Evolutionary conservation across 768 basidiomycete genomes (phyloP).

Genomic region (Suillus cothurnatus): DNA sequence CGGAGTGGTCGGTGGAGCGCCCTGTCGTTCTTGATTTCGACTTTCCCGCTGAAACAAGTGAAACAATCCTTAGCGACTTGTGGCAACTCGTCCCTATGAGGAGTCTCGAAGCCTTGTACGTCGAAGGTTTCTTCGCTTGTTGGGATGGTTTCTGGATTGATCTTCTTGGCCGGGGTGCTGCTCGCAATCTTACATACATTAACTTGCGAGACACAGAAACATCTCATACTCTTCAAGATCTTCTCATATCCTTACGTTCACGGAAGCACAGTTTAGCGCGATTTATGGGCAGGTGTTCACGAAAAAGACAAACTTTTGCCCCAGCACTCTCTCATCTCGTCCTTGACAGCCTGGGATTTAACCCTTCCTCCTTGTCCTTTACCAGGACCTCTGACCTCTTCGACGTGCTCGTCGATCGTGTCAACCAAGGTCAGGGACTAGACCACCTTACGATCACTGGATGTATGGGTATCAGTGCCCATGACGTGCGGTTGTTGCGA

Average conservation of each 20-base stretch:
- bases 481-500: constrained; percentile 1
- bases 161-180: background rate
- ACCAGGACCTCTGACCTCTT: background rate
- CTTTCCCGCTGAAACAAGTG: background rate
- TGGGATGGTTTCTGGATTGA: constrained; percentile 4
- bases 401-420: constrained; percentile 11
- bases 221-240: background rate
- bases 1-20: background rate
- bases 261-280: background rate
- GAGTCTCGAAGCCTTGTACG: background rate
- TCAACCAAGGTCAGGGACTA: constrained; percentile 3
- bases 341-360: background rate
- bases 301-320: background rate
- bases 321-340: constrained; percentile 5
- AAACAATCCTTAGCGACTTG: background rate
- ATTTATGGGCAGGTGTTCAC: background rate
- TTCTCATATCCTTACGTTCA: background rate
- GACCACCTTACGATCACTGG: background rate
- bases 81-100: background rate
- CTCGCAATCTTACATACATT: background rate
- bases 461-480: background rate
- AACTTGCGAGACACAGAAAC: background rate
- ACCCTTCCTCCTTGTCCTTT: background rate
- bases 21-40: background rate
- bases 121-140: background rate